Evolutionary conservation across 169 alveolate species (phyloP).

Genomic region (Plasmodium fragile): DNA sequence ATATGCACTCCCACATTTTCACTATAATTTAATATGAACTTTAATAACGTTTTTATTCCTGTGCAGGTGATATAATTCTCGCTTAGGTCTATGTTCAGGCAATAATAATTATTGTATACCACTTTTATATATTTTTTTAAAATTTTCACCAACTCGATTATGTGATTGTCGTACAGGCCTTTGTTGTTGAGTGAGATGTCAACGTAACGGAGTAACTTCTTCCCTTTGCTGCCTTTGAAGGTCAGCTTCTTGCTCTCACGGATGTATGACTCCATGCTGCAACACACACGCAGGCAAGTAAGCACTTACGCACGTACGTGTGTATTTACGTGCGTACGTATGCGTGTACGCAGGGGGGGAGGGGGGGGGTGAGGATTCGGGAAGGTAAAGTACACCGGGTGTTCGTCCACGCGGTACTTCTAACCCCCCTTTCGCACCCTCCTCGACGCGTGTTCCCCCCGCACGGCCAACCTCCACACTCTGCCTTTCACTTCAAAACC

Average conservation of each 20-base stretch:
- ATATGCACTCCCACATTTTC: slow-evolving; percentile 56
- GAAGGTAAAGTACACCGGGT: too few relatives aligned
- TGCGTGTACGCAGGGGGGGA: too few relatives aligned
- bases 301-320: too few relatives aligned
- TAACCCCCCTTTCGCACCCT: background rate
- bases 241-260: slow-evolving; percentile 69
- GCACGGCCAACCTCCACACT: background rate
- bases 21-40: slow-evolving; percentile 43
- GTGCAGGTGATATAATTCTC: slow-evolving; percentile 65
- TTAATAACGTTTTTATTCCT: slow-evolving; percentile 43
- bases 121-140: slow-evolving; percentile 44
- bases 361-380: too few relatives aligned
- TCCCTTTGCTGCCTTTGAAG: slow-evolving; percentile 43
- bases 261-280: slow-evolving; percentile 56
- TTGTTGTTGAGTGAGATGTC: slow-evolving; percentile 70
- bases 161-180: slow-evolving; percentile 47
- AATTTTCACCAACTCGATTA: slow-evolving; percentile 53
- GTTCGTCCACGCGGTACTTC: background rate
- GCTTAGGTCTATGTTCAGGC: slow-evolving; percentile 65
- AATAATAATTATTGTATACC: slow-evolving; percentile 31
- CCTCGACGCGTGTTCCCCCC: background rate
- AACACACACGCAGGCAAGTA: too few relatives aligned
- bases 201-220: slow-evolving; percentile 27
- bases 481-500: background rate
- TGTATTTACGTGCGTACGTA: too few relatives aligned